phyloP scores from a whole-genome alignment of 148 eudicot species.

The Silene latifolia region DNA sequence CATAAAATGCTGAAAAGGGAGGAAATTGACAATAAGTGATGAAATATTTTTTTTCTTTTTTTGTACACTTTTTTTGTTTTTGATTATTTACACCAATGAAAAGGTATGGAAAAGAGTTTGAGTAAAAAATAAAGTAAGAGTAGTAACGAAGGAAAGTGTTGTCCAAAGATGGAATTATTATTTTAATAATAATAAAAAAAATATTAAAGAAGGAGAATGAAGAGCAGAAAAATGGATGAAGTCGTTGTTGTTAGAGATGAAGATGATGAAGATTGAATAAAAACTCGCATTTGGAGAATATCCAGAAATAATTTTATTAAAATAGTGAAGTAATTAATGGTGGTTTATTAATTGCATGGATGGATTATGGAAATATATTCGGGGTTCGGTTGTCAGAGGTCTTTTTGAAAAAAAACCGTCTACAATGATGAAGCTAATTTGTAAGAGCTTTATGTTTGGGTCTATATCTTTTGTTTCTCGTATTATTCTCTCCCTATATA shows the following conservation, averaged over 20 bases:
- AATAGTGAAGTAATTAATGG: too few relatives aligned
- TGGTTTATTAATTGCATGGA: too few relatives aligned
- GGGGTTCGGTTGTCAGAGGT: too few relatives aligned
- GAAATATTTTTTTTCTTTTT: constrained; percentile 5
- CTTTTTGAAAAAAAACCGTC: too few relatives aligned
- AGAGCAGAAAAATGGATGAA: constrained; percentile 61
- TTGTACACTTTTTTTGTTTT: constrained; percentile 5
- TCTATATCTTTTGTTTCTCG: too few relatives aligned
- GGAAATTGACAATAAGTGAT: constrained; percentile 17
- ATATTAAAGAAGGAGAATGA: constrained; percentile 53
- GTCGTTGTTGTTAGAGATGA: neutral
- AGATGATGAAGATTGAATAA: constrained; percentile 9
- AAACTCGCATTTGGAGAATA: constrained; percentile 7
- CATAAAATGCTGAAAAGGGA: constrained; percentile 31
- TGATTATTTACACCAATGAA: constrained; percentile 27
- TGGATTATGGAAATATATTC: too few relatives aligned
- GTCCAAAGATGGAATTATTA: neutral
- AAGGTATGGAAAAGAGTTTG: constrained; percentile 4
- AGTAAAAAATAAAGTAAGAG: constrained; percentile 20
- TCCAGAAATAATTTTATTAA: neutral
- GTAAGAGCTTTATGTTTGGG: too few relatives aligned
- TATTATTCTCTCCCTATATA: too few relatives aligned
- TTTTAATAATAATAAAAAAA: constrained; percentile 4
- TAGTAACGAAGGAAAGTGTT: constrained; percentile 27
- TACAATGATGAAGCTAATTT: too few relatives aligned